Conservation (phyloP, 345 rosid species). For the Citrus medica region DNA sequence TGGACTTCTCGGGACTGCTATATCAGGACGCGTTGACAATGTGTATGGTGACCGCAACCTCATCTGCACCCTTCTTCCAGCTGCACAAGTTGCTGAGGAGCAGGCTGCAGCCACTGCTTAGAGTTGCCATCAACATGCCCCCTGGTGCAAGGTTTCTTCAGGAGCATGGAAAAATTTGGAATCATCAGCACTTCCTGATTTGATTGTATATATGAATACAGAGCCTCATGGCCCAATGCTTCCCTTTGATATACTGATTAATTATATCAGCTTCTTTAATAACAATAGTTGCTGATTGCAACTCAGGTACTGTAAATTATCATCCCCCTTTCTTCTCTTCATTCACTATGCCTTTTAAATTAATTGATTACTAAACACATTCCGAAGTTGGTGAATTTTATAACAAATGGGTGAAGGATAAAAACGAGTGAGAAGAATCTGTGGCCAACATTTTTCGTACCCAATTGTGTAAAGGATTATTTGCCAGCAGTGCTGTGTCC, state of each 20-base stretch:
- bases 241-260: conserved; percentile 18
- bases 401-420: neutral
- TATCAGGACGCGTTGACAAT: conserved; percentile 89
- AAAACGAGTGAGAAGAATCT: neutral
- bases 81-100: conserved; percentile 62
- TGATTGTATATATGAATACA: conserved; percentile 29
- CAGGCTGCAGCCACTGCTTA: conserved; percentile 81
- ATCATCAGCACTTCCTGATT: conserved; percentile 1
- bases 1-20: neutral
- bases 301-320: conserved; percentile 6
- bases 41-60: conserved; percentile 98
- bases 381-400: neutral
- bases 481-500: conserved; percentile 10
- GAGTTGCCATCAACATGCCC: neutral
- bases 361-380: no score
- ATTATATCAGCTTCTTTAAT: conserved; percentile 16
- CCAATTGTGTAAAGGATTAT: neutral
- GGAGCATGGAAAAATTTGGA: neutral
- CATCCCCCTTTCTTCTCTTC: neutral
- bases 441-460: neutral
- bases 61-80: conserved; percentile 81
- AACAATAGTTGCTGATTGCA: conserved; percentile 17
- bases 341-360: neutral
- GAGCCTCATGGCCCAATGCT: conserved; percentile 17
- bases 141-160: conserved; percentile 15